Percentiles rank a stretch among this genome's conserved stretches.
Conservation (phyloP, 108 stramenopile genomes). For the Licmophora abbreviata region DNA sequence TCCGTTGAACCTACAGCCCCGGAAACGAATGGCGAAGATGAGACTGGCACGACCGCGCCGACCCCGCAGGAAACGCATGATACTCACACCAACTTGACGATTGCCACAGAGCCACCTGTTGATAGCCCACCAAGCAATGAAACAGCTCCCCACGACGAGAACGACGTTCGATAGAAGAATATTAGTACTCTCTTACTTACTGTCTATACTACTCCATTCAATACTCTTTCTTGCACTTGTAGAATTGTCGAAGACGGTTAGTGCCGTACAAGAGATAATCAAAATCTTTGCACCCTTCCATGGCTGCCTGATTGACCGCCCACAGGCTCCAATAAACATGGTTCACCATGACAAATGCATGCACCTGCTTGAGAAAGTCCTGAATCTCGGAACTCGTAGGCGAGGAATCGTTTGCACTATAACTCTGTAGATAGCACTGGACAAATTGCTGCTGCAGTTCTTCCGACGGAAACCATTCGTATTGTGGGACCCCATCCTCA, state of each 20-base stretch:
- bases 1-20: too few species aligned
- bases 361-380: slow-evolving; percentile 36
- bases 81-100: too few species aligned
- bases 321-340: slow-evolving; percentile 87
- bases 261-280: slow-evolving; percentile 52
- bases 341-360: slow-evolving; percentile 65
- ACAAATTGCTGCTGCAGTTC: slow-evolving; percentile 41
- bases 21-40: too few species aligned
- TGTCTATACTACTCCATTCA: too few species aligned
- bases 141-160: too few species aligned
- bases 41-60: too few species aligned
- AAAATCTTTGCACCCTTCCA: slow-evolving; percentile 73
- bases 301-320: slow-evolving; percentile 80
- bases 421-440: slow-evolving; percentile 38
- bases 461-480: slow-evolving; percentile 37
- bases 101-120: too few species aligned
- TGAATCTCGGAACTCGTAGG: slow-evolving; percentile 6
- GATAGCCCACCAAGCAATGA: too few species aligned
- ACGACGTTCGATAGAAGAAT: too few species aligned
- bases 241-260: slow-evolving; percentile 23
- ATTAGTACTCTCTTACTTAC: too few species aligned
- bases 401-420: background rate
- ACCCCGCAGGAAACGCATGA: too few species aligned
- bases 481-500: slow-evolving; percentile 52
- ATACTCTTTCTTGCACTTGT: slow-evolving; percentile 1